Evolutionary conservation across 768 basidiomycete species (phyloP), one percentile per base, ranked within the genome.

Genomic region (Pisolithus sp.): DNA sequence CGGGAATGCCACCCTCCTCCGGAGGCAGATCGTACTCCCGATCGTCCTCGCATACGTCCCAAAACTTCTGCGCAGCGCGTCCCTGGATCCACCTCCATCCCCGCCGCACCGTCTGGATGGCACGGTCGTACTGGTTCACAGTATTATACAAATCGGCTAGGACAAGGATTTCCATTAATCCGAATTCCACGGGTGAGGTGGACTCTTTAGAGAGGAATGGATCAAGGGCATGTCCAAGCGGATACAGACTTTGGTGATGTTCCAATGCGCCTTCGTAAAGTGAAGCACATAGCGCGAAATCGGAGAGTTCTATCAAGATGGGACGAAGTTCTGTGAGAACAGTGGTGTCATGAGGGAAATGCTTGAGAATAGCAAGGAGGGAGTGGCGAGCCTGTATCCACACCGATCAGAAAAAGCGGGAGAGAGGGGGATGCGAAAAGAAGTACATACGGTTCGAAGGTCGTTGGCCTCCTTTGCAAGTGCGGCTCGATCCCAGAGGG

Each of bases 1-100:
- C 48, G 23, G 58, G 60, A 18, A 59, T 57, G 15, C 37, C 59
- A 53, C 59, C 9, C 86, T 75, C 62, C 92, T 88, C 51, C 92
- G 68, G 8, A 73, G 73, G 62, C 79, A 83, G 18, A 50, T 59
- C 63, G 61, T 80, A 99, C 68, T 99, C 95, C 46, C 93, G 74
- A 62, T 99, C 95, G 63, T 99, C 94, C 28, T 78, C 79, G 49
- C 83, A 79, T 20, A 76, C 65, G 57, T 93, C 89, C 93, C 93
- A 97, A 52, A 85, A 83, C 49, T 73, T 75, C 62, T 87, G 85
- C 43, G 78, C 72, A 30, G 69, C 71, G 30, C 95, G 73, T 0
- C 91, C 90, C 65, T 97, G 91, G n/a, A 97, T 67, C 95, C 95
- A 98, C 50, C 95, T 72, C 47, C 80, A 85, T 1, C 93, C 94